Conservation (phyloP, 441 rosid genomes). For the Cnidoscolus chayamansa region DNA sequence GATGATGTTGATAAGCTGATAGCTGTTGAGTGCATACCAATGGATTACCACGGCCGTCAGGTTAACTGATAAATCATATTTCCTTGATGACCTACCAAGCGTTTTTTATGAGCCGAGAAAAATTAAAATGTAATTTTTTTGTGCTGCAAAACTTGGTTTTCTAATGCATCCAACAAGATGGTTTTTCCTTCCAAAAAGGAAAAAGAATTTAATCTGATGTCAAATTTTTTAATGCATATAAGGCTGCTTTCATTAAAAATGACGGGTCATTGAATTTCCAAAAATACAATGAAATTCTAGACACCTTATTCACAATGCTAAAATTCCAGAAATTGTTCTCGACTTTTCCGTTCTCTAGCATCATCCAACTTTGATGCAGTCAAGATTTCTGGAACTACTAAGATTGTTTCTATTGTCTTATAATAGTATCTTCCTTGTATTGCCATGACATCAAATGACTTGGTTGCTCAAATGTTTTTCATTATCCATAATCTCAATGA, state of each 20-base stretch:
- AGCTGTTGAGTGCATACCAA: slow-evolving; percentile 98
- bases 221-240: not conserved
- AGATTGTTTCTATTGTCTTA: not conserved
- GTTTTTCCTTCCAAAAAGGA: not conserved
- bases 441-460: not conserved
- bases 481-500: not conserved
- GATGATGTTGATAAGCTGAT: slow-evolving; percentile 96
- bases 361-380: slow-evolving; percentile 2
- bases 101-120: slow-evolving; percentile 8
- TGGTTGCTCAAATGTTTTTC: not conserved
- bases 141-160: not conserved
- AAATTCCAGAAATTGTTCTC: not conserved
- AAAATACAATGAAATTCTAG: not conserved
- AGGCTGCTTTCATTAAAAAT: not conserved
- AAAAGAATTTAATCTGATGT: not conserved
- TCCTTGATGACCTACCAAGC: slow-evolving; percentile 4
- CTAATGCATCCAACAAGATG: not conserved
- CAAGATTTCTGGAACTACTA: not conserved
- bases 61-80: slow-evolving; percentile 33
- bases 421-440: slow-evolving; percentile 1
- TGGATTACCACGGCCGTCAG: slow-evolving; percentile 98
- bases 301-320: not conserved
- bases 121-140: not conserved
- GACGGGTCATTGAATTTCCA: not conserved
- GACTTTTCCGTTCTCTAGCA: not conserved